Evolutionary conservation across 2,329 filamentous ascomycete species (phyloP).

Genomic region (Fusarium sambucinum): DNA sequence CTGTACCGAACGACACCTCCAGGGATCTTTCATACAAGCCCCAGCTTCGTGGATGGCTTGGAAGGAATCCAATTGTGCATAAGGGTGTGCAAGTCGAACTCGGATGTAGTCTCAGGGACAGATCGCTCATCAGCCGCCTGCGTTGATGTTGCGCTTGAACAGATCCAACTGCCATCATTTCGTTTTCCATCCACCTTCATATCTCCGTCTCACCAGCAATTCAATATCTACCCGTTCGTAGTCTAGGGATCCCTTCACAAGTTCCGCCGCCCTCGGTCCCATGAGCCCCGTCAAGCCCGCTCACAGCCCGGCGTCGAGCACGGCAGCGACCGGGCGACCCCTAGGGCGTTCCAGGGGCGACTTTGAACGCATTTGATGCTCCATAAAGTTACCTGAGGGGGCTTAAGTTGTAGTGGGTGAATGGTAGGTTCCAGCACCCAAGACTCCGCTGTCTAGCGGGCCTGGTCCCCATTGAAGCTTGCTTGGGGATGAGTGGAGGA

Average conservation of each 20-base stretch:
- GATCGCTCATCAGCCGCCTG: slow-evolving; percentile 8
- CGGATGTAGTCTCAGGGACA: slow-evolving; percentile 16
- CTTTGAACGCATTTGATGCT: slow-evolving; percentile 26
- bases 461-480: slow-evolving; percentile 29
- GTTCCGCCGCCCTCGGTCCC: slow-evolving; percentile 16
- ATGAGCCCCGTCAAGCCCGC: slow-evolving; percentile 21
- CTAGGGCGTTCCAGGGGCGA: slow-evolving; percentile 37
- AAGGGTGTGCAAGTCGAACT: slow-evolving; percentile 25
- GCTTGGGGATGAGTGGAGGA: slow-evolving; percentile 39
- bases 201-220: slow-evolving; percentile 15
- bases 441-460: slow-evolving; percentile 36
- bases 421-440: slow-evolving; percentile 41
- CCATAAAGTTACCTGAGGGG: slow-evolving; percentile 26
- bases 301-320: slow-evolving; percentile 9
- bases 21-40: slow-evolving; percentile 35
- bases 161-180: slow-evolving; percentile 12
- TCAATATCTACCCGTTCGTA: slow-evolving; percentile 19
- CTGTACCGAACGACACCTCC: slow-evolving; percentile 22
- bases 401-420: slow-evolving; percentile 34
- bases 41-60: slow-evolving; percentile 25
- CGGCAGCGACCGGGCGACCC: slow-evolving; percentile 32
- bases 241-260: slow-evolving; percentile 27
- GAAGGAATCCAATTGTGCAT: slow-evolving; percentile 21
- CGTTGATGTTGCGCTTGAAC: neutral
- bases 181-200: neutral